These are phyloP conservation scores for Yamadazyma siamensis DNA, from an alignment of 1,139 yeast species.

Conservation along the genomic window DNA sequence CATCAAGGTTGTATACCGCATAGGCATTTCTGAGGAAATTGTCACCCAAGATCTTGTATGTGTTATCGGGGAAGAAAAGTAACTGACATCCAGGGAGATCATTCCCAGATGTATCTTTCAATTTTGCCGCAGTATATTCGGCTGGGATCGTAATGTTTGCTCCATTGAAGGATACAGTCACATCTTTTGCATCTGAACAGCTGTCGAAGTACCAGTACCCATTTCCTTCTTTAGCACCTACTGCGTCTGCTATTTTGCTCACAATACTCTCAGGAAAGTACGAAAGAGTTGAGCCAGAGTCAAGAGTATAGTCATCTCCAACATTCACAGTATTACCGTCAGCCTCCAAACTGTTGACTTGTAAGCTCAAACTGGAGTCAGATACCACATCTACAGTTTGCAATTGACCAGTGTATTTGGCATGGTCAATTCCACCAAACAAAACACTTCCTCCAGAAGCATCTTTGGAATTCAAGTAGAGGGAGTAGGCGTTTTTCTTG, in stretches of 20 bases:
- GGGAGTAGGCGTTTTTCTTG: slow-evolving; percentile 27
- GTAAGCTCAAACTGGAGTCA: slow-evolving; percentile 18
- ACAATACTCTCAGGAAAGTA: slow-evolving; percentile 19
- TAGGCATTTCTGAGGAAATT: slow-evolving; percentile 69
- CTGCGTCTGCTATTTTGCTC: slow-evolving; percentile 13
- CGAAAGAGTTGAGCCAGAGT: slow-evolving; percentile 28
- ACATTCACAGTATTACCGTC: slow-evolving; percentile 18
- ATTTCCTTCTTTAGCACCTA: slow-evolving; percentile 4
- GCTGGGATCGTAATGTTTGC: slow-evolving; percentile 26
- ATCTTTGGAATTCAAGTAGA: slow-evolving; percentile 22
- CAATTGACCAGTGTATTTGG: slow-evolving; percentile 23
- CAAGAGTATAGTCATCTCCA: slow-evolving; percentile 11
- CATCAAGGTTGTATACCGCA: slow-evolving; percentile 71
- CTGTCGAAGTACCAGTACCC: slow-evolving; percentile 9
- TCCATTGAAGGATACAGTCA: slow-evolving; percentile 30
- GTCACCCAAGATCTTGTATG: slow-evolving; percentile 54
- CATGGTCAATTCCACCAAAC: slow-evolving; percentile 52
- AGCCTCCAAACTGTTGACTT: slow-evolving; percentile 14
- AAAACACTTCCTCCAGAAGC: slow-evolving; percentile 33
- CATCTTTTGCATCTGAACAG: slow-evolving; percentile 8
- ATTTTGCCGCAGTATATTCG: slow-evolving; percentile 2
- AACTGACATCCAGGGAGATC: slow-evolving; percentile 6
- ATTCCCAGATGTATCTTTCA: slow-evolving; percentile 9
- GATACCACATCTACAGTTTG: slow-evolving; percentile 13
- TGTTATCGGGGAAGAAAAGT: slow-evolving; percentile 1